phyloP scores from a whole-genome alignment of 306 rosid species.

The Cucumis sativus region Cucumber_9930_V3 NC_026655.2:26261501-26262000 shows the following conservation, averaged over 20 bases:
- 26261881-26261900: constrained; percentile 48
- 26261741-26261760: constrained; percentile 25
- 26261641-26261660: constrained; percentile 37
- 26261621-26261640: constrained; percentile 33
- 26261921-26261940: constrained; percentile 30
- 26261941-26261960: constrained; percentile 43
- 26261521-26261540: constrained; percentile 33
- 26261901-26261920: constrained; percentile 31
- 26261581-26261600: constrained; percentile 19
- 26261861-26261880: constrained; percentile 46
- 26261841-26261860: constrained; percentile 4
- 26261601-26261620: constrained; percentile 29
- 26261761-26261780: constrained; percentile 36
- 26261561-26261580: constrained; percentile 16
- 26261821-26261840: constrained; percentile 19
- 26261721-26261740: constrained; percentile 29
- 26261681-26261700: constrained; percentile 28
- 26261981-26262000: constrained; percentile 35
- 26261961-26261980: constrained; percentile 33
- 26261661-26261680: constrained; percentile 24
- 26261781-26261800: constrained; percentile 26
- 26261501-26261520: constrained; percentile 37
- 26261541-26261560: constrained; percentile 33
- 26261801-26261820: constrained; percentile 14
- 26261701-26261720: constrained; percentile 21